Percentiles rank a stretch among this genome's conserved stretches.
Conservation (phyloP, 2,329 filamentous ascomycete genomes). For the Ceratocystis diversiconidia region DNA sequence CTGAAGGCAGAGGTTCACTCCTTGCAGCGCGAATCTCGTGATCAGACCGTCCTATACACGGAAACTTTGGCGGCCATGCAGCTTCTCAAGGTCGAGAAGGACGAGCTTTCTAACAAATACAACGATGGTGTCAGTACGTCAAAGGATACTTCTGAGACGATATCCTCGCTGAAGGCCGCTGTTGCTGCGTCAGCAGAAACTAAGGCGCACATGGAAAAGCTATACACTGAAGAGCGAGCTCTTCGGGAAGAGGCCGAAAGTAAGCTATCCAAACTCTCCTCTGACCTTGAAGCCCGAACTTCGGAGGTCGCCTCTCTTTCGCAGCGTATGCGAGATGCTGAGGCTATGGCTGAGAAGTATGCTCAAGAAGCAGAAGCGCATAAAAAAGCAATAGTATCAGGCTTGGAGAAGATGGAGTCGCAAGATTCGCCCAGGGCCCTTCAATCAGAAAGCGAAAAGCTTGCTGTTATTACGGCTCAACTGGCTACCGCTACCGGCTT, state of each 20-base stretch:
- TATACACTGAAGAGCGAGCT: constrained; percentile 69
- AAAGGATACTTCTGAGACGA: constrained; percentile 54
- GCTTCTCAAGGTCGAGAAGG: constrained; percentile 73
- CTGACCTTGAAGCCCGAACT: constrained; percentile 68
- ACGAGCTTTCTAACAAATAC: constrained; percentile 56
- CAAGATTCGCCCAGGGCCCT: constrained; percentile 36
- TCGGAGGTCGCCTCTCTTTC: constrained; percentile 62
- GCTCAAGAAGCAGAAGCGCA: constrained; percentile 78
- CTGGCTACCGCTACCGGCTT: constrained; percentile 62
- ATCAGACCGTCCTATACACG: constrained; percentile 62
- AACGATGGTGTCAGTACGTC: constrained; percentile 52
- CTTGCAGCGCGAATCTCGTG: constrained; percentile 60
- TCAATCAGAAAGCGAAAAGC: constrained; percentile 47
- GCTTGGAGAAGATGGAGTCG: constrained; percentile 58
- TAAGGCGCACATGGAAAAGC: constrained; percentile 59
- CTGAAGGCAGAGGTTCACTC: constrained; percentile 75
- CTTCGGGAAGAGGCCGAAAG: constrained; percentile 60
- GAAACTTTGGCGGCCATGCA: constrained; percentile 64
- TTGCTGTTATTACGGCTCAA: constrained; percentile 64
- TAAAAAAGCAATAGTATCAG: constrained; percentile 65
- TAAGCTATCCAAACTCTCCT: constrained; percentile 60
- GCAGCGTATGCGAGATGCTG: constrained; percentile 65
- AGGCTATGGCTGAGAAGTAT: constrained; percentile 77
- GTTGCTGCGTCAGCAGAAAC: constrained; percentile 68
- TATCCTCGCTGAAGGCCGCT: constrained; percentile 63